phyloP scores from a whole-genome alignment of 2,329 filamentous ascomycete genomes.

The Aspergillus tanneri region DNA sequence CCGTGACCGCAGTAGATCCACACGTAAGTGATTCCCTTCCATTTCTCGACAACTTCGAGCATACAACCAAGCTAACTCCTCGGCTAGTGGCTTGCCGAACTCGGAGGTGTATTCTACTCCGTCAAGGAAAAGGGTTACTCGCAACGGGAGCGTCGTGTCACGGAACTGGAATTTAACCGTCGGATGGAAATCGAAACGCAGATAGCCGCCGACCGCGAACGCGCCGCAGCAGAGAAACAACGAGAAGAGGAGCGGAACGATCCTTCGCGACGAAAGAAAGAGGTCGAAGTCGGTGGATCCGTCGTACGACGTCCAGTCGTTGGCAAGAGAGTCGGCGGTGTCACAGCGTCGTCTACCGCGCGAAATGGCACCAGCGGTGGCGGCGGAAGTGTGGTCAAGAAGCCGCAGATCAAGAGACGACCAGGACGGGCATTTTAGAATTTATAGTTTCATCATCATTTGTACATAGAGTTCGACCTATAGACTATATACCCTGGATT shows the following conservation, averaged over 20 bases:
- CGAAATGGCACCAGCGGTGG: slow-evolving; percentile 21
- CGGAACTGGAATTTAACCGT: slow-evolving; percentile 86
- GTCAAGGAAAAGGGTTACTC: slow-evolving; percentile 98
- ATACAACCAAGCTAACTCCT: slow-evolving; percentile 1
- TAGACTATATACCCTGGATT: slow-evolving; percentile 10
- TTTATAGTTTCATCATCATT: slow-evolving; percentile 2
- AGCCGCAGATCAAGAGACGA: slow-evolving; percentile 35
- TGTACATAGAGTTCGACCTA: slow-evolving; percentile 5
- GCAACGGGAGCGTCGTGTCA: slow-evolving; percentile 77
- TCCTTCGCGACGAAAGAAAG: slow-evolving; percentile 33
- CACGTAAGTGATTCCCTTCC: slow-evolving; percentile 51
- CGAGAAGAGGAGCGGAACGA: slow-evolving; percentile 40
- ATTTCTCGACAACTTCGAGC: not conserved
- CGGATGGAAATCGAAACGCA: slow-evolving; percentile 91
- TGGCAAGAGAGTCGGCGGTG: slow-evolving; percentile 30
- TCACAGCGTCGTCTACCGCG: slow-evolving; percentile 25
- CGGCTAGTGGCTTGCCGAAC: slow-evolving; percentile 77
- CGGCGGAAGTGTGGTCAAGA: slow-evolving; percentile 42
- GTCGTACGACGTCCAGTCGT: slow-evolving; percentile 37
- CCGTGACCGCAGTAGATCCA: slow-evolving; percentile 91
- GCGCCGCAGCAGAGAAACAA: slow-evolving; percentile 43
- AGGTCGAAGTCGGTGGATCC: slow-evolving; percentile 37
- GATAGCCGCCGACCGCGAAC: slow-evolving; percentile 81
- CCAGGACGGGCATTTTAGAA: slow-evolving; percentile 37
- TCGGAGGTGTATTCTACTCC: slow-evolving; percentile 95